Base-by-base conservation (phyloP, 2,329 filamentous ascomycete genomes). In the Aspergillus hiratsukae region DNA sequence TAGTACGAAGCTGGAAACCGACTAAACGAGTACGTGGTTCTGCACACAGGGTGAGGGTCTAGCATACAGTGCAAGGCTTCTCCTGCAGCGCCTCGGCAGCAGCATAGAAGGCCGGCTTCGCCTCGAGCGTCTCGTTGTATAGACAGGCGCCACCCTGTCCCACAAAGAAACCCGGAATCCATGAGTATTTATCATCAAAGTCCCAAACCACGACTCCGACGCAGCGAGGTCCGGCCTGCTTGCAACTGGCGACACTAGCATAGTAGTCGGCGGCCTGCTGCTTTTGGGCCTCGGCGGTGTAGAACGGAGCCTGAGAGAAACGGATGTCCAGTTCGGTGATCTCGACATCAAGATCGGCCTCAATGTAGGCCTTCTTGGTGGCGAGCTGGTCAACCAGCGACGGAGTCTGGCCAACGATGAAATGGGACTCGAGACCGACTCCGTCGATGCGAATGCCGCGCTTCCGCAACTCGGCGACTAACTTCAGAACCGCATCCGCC, bases 391-490 rank as follows among this genome's bases (percentile, higher is more conserved):
- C 70, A 7, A 69, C 64, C 54, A 72, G 70, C 37, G 66, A 65
- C 0, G 76, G 76, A 0, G 75, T 71, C 6, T 63, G 53, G 53
- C 74, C 75, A 1, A 73, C 70, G 29, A 73, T 74, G 59, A 80
- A 78, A 64, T 80, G 78, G 0, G 73, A 70, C 54, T 80, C 76
- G 6, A 80, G 66, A 6, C 78, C 78, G 1, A 80, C 67, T 41
- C 77, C 78, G 54, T 80, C 75, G 60, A 80, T 79, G 10, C 71
- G 59, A 28, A 75, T 65, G 19, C 63, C 63, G 6, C 68, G 66
- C 3, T 64, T 62, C 40, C 71, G 61, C 49, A 74, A 49, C 25
- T 69, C 60, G 52, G 67, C 65, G 29, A 74, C 67, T 49, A 75
- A 68, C 11, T 61, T 55, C 48, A 69, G 60, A 0, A 67, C 66